These are phyloP conservation scores for Heritiera littoralis DNA, from an alignment of 345 rosid genomes.

Conservation along the genomic window DNA sequence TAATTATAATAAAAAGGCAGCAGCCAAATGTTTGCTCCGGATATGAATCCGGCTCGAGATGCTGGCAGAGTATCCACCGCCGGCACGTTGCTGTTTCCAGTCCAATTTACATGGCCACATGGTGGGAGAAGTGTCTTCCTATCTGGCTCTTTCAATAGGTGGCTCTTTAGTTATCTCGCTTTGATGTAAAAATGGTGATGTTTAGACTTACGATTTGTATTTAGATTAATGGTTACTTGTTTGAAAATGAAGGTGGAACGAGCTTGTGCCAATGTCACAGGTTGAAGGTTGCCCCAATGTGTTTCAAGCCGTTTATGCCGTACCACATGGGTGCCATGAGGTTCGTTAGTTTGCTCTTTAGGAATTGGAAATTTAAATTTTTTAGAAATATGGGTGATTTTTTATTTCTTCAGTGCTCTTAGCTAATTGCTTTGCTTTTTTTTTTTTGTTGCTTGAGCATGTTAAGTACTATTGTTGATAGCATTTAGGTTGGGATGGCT, in stretches of 20 bases:
- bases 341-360: conserved; percentile 32
- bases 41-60: conserved; percentile 42
- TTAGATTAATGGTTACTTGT: conserved; percentile 1
- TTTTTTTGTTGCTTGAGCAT: neutral
- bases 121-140: conserved; percentile 65
- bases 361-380: conserved; percentile 1
- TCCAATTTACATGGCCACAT: conserved; percentile 64
- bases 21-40: conserved; percentile 42
- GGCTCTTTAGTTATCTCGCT: conserved; percentile 8
- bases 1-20: neutral
- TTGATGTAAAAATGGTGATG: conserved; percentile 6
- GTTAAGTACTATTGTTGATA: neutral
- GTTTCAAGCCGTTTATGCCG: conserved; percentile 58
- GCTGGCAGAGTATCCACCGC: conserved; percentile 29
- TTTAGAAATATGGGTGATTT: neutral
- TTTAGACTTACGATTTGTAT: conserved; percentile 6
- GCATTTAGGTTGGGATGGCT: neutral
- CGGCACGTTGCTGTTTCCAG: conserved; percentile 34
- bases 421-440: neutral
- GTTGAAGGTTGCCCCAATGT: conserved; percentile 68
- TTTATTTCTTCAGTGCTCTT: neutral
- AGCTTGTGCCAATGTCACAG: conserved; percentile 60
- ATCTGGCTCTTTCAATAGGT: conserved; percentile 68
- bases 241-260: conserved; percentile 51
- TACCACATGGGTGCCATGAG: conserved; percentile 71